These are phyloP conservation scores for Mucor plumbeus DNA, from an alignment of 371 early-diverging fungal genomes.

Conservation along the genomic window DNA sequence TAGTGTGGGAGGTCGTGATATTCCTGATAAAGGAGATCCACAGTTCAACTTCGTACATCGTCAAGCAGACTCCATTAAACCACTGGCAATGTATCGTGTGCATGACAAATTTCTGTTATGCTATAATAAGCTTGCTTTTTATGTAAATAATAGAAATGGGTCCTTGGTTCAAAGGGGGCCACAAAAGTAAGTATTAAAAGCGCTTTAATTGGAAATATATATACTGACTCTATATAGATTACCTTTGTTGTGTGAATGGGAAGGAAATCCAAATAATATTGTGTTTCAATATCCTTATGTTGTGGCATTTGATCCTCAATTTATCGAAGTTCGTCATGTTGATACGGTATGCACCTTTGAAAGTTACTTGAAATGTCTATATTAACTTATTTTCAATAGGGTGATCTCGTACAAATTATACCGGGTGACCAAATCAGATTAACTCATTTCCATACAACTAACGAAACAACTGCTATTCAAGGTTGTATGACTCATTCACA, in stretches of 20 bases:
- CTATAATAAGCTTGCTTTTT: constrained; percentile 88
- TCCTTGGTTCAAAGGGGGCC: constrained; percentile 41
- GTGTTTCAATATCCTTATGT: constrained; percentile 82
- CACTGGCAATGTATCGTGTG: constrained; percentile 81
- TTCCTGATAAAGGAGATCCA: constrained; percentile 74
- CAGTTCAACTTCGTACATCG: constrained; percentile 76
- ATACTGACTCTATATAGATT: neutral
- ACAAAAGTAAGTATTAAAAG: constrained; percentile 32
- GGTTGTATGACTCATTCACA: constrained; percentile 35
- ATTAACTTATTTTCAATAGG: constrained; percentile 51
- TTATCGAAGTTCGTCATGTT: constrained; percentile 89
- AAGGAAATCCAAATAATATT: constrained; percentile 63
- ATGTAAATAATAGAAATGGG: constrained; percentile 71
- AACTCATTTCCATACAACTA: constrained; percentile 22
- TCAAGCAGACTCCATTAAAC: constrained; percentile 63
- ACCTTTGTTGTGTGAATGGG: constrained; percentile 47
- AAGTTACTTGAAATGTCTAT: neutral
- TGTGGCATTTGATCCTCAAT: constrained; percentile 83
- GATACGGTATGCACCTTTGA: constrained; percentile 62
- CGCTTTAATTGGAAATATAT: neutral
- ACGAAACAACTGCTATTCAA: constrained; percentile 25
- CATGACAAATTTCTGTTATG: constrained; percentile 72
- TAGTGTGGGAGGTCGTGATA: constrained; percentile 37
- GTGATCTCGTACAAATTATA: constrained; percentile 52
- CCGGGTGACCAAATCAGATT: constrained; percentile 52